Evolutionary conservation across 768 basidiomycete genomes (phyloP).

Genomic region (Leucocoprinus birnbaumii): DNA sequence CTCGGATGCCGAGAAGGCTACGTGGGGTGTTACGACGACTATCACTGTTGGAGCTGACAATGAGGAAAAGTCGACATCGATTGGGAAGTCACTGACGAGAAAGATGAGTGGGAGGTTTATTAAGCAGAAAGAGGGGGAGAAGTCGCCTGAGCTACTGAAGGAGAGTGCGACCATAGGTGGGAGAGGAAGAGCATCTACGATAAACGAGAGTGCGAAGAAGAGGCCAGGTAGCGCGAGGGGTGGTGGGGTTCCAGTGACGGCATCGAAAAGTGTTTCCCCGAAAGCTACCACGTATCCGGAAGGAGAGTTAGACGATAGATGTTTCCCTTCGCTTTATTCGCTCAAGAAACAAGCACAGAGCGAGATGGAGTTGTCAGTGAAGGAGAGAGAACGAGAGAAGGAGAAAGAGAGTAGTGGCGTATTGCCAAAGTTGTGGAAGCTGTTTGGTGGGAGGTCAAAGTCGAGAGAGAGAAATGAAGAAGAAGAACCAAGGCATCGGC

Average conservation of each 20-base stretch:
- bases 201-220: no score
- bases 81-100: constrained; percentile 3
- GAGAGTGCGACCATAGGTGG: neutral
- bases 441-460: constrained; percentile 3
- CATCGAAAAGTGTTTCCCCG: neutral
- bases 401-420: neutral
- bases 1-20: neutral
- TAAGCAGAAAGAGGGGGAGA: neutral
- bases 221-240: no score
- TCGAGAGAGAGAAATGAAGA: constrained; percentile 5
- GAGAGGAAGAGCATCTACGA: no score
- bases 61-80: neutral
- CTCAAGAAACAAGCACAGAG: constrained; percentile 8
- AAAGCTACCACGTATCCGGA: neutral
- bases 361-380: neutral
- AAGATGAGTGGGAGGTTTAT: constrained; percentile 7
- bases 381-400: neutral
- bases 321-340: constrained; percentile 1
- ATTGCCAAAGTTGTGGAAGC: constrained; percentile 4
- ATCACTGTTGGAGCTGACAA: neutral
- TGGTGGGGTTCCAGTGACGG: no score
- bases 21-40: neutral
- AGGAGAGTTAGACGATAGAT: constrained; percentile 1
- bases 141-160: neutral
- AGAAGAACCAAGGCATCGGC: no score